These are phyloP conservation scores for Carpinus fangiana DNA, from an alignment of 306 rosid species.

Conservation along the genomic window DNA sequence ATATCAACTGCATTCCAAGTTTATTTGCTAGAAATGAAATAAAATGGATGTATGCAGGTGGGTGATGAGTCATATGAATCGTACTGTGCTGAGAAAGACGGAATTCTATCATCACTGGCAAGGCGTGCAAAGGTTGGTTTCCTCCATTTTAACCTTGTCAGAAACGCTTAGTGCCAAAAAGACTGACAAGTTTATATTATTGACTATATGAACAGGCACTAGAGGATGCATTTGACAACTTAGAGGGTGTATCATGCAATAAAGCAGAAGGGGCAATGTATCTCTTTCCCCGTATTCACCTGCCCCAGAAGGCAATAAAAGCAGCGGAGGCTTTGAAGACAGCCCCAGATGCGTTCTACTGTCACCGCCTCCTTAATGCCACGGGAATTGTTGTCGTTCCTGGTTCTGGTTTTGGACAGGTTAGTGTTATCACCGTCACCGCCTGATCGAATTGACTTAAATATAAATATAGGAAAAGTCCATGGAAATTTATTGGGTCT, in stretches of 20 bases:
- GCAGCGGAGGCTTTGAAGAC: constrained; percentile 67
- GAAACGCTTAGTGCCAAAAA: background rate
- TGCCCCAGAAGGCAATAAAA: constrained; percentile 73
- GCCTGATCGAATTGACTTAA: no score
- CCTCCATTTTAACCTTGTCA: background rate
- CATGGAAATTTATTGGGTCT: background rate
- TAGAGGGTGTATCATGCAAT: constrained; percentile 88
- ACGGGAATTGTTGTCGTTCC: constrained; percentile 89
- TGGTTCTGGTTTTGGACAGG: constrained; percentile 96
- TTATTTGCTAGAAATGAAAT: constrained; percentile 10
- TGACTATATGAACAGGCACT: constrained; percentile 44
- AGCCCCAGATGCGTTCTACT: constrained; percentile 79
- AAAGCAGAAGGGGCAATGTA: constrained; percentile 96
- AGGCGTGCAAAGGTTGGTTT: constrained; percentile 87
- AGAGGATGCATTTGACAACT: constrained; percentile 68
- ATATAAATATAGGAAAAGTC: no score
- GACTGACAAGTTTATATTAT: background rate
- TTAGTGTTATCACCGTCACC: constrained; percentile 28
- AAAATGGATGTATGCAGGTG: constrained; percentile 51
- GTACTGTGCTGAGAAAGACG: constrained; percentile 67
- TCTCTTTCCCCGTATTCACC: constrained; percentile 63
- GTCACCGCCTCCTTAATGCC: constrained; percentile 66
- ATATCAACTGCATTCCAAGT: constrained; percentile 5
- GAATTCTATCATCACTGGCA: constrained; percentile 76
- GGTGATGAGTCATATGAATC: constrained; percentile 88